Evolutionary conservation across 2,329 filamentous ascomycete genomes (phyloP), one percentile per base, ranked within the genome.

Genomic region (Cordyceps militaris): DNA sequence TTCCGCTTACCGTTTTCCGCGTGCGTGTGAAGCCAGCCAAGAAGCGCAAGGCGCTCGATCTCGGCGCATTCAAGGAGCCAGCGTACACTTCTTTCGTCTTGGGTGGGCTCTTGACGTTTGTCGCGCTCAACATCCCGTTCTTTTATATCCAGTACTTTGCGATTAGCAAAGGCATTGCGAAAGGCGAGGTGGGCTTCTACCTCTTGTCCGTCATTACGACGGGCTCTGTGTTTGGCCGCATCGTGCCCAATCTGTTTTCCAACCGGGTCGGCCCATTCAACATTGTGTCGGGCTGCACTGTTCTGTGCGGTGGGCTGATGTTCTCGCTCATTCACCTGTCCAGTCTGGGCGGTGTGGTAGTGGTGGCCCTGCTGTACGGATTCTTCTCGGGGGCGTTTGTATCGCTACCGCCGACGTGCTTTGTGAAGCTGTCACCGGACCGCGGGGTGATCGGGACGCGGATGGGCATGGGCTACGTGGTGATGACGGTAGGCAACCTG

Each of bases 201-300:
- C 70, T 81, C 30, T 66, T 82, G 3, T 69, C 79, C 2, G 75
- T 81, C 50, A 72, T 81, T 52, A 82, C 81, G 64, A 77, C 74
- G 1, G 73, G 75, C 0, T 77, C 77, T 0, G 69, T 79, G 13
- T 69, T 78, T 10, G 79, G 79, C 0, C 74, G 79, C 8, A 67
- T 81, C 1, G 63, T 78, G 0, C 78, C 77, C 1, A 74, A 74
- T 3, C 69, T 75, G 7, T 59, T 80, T 4, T 76, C 75, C 0
- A 71, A 74, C 54, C 66, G 64, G 28, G 60, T 75, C 44, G 76
- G 76, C 0, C 9, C 24, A 2, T 61, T 79, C 14, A 72, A 77
- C 56, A 70, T 72, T n/a, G n/a, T n/a, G n/a, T n/a, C n/a, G n/a
- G n/a, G n/a, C 1, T 71, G 74, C 60, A 65, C 75, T 14, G 67